Percentiles rank a stretch among this genome's conserved stretches.
phyloP scores from a whole-genome alignment of 1,139 yeast species.

The Yamadazyma spencermartinsiae region DNA sequence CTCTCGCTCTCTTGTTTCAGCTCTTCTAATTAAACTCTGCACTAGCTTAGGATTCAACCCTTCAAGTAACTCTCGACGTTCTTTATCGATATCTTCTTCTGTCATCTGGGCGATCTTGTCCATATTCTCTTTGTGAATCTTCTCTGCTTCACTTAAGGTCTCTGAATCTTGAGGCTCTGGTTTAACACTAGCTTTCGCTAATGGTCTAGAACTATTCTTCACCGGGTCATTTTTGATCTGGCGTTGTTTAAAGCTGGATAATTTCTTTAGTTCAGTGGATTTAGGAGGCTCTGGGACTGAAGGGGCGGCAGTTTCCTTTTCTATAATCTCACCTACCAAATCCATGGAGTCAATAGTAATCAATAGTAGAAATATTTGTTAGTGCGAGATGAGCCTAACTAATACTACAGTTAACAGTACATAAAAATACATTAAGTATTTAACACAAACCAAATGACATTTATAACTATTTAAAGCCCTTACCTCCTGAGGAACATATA shows the following conservation, averaged over 20 bases:
- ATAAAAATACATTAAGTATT: too few relatives aligned
- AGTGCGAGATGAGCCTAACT: not conserved
- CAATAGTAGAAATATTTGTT: not conserved
- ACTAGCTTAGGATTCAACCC: slow-evolving; percentile 70
- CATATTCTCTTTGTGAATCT: slow-evolving; percentile 76
- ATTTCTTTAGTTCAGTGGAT: slow-evolving; percentile 27
- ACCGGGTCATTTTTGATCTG: slow-evolving; percentile 15
- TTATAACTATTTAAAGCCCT: not conserved
- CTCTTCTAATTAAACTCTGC: slow-evolving; percentile 51
- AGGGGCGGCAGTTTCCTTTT: slow-evolving; percentile 51
- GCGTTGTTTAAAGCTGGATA: slow-evolving; percentile 40
- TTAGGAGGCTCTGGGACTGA: slow-evolving; percentile 27
- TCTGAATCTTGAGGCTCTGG: slow-evolving; percentile 20
- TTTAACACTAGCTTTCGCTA: too few relatives aligned
- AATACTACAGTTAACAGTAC: not conserved
- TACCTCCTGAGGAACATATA: slow-evolving; percentile 58
- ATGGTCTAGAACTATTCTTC: too few relatives aligned
- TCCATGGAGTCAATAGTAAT: slow-evolving; percentile 45
- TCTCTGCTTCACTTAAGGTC: slow-evolving; percentile 56
- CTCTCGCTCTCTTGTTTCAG: slow-evolving; percentile 28
- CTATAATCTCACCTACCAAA: slow-evolving; percentile 74
- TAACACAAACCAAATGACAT: not conserved
- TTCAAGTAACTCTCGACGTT: slow-evolving; percentile 64
- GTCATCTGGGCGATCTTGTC: slow-evolving; percentile 64
- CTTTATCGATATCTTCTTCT: slow-evolving; percentile 61